Evolutionary conservation across 208 protist species (phyloP), one percentile per base, ranked within the genome.

Genomic region (Leishmania tarentolae): DNA sequence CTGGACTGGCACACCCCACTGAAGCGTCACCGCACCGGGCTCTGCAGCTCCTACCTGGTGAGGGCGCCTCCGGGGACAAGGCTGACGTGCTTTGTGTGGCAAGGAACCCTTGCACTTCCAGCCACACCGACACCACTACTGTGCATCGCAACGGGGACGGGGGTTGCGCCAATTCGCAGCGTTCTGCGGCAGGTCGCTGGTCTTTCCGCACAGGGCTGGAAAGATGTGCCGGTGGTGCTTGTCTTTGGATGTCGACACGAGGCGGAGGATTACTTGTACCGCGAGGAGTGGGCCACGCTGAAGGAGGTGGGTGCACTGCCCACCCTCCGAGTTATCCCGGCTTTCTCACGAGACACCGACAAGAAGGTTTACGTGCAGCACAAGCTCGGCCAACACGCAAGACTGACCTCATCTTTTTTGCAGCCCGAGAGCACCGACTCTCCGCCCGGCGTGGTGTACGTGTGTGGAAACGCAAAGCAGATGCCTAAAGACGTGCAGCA

Each of bases 351-450:
- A 65, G 91, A 95, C 82, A 86, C 88, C 37, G 81, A 79, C 2
- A 89, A 89, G 70, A 98, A 98, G 85, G 78, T 94, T 42, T 98
- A 98, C 80, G 94, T 98, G 66, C 94, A 98, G 83, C 93, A 98
- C 83, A 87, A 90, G 40, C 83, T 98, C 57, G 94, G 92, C 46
- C 65, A 91, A 76, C 84, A 94, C 57, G 92, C 94, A 31, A 80
- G 53, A 57, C 79, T 86, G n/a, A 88, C 95, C 6, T 90, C 79
- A 21, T 37, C 61, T 0, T 87, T 98, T 53, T 42, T 98, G 52
- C 75, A 83, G 21, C 81, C 78, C 24, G 61, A 89, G 28, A 72
- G 76, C 5, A 70, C 75, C 47, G 83, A 50, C 3, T 69, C 86
- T 40, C 81, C 50, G 47, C 78, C 79, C 0, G 79, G 87, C n/a